phyloP scores from a whole-genome alignment of 257 asterid genomes.

The Plantago major region DNA sequence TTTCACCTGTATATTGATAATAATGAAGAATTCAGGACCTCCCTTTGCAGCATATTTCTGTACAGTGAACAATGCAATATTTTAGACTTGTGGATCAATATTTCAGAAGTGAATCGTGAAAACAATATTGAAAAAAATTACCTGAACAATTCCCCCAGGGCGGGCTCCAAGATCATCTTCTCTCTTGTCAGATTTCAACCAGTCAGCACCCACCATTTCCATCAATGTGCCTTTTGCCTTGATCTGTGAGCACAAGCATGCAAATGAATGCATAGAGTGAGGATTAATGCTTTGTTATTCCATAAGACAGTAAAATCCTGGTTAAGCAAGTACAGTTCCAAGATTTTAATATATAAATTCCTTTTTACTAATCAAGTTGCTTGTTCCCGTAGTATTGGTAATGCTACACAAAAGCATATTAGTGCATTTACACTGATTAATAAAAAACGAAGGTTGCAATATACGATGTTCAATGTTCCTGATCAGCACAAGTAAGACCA shows the following conservation, averaged over 20 bases:
- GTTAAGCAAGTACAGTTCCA: neutral
- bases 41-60: conserved; percentile 93
- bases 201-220: conserved; percentile 99
- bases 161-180: conserved; percentile 97
- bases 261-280: conserved; percentile 12
- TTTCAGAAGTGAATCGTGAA: conserved; percentile 9
- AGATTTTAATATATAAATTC: no score
- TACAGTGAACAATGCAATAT: conserved; percentile 1
- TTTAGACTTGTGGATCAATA: conserved; percentile 23
- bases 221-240: conserved; percentile 85
- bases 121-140: conserved; percentile 19
- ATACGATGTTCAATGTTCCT: neutral
- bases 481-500: neutral
- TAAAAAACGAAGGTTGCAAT: neutral
- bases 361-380: neutral
- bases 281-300: conserved; percentile 5
- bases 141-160: conserved; percentile 94
- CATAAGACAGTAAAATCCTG: neutral
- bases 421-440: neutral
- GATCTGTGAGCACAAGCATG: conserved; percentile 43
- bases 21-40: conserved; percentile 90
- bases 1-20: conserved; percentile 87
- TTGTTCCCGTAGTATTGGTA: neutral
- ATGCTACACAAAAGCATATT: neutral
- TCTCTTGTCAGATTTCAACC: conserved; percentile 95